Evolutionary conservation across 1,284 basidiomycete genomes (phyloP), one percentile per base, ranked within the genome.

Genomic region (Trametes hirsuta): DNA sequence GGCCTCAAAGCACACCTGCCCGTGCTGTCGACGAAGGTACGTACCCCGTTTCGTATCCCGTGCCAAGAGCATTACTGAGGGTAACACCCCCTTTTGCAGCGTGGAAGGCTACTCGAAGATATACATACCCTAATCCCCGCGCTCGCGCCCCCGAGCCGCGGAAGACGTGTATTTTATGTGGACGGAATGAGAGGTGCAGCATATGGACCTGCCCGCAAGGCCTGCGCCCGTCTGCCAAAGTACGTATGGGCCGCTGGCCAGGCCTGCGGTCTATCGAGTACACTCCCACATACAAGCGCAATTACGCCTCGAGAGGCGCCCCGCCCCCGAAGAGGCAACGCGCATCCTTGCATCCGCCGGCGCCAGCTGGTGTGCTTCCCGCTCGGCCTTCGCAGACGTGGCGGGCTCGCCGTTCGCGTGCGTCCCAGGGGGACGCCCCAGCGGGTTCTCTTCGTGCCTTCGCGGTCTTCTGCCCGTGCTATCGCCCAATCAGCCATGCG

Each of bases 71-170:
- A 30, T 50, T 49, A 14, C 34, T 63, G 42, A 52, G 47, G 42
- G 35, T 58, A 1, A 22, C 48, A n/a, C 14, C 41, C 47, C 34
- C 12, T 47, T 47, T n/a, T 22, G 34, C 62, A 90, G 87, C 52
- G 87, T 90, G 46, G 87, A 90, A 67, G 88, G 88, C 4, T 90
- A 86, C 71, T 91, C 88, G 44, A 81, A 81, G 71, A 88, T 90
- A 48, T 90, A 70, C 61, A 72, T 74, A 52, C 73, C 73, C 22
- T 74, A 53, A 65, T 30, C 30, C 30, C 30, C 30, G 30, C 30
- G 30, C 30, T 30, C 39, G 30, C 25, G 47, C n/a, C 8, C 35
- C 36, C 34, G 25, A 47, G 50, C 12, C n/a, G 40, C 24, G 15
- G 49, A 37, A 44, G 44, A 18, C 45, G 46, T 47, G 42, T 60